Evolutionary conservation across 2,329 filamentous ascomycete species (phyloP).

Genomic region (Aspergillus nomiae): DNA sequence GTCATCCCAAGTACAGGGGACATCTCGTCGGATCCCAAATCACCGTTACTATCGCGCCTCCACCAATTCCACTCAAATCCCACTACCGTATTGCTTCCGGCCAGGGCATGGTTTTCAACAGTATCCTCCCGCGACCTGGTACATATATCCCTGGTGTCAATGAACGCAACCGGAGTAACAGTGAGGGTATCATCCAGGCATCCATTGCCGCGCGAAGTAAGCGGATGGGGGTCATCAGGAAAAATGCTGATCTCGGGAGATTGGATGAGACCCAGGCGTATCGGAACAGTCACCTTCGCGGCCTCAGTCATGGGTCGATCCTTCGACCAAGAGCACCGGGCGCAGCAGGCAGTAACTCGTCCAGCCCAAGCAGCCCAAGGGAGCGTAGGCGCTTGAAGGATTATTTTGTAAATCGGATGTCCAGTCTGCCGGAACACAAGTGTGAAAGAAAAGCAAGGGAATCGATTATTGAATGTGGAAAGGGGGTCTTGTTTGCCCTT

Average conservation of each 20-base stretch:
- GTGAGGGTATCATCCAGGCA: conserved; percentile 59
- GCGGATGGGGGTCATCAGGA: conserved; percentile 63
- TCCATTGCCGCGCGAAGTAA: conserved; percentile 52
- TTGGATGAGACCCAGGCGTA: conserved; percentile 55
- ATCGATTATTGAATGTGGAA: conserved; percentile 58
- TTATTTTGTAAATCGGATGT: conserved; percentile 54
- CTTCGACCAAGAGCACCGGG: conserved; percentile 41
- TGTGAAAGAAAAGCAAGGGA: conserved; percentile 49
- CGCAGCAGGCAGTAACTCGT: conserved; percentile 41
- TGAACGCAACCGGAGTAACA: conserved; percentile 61
- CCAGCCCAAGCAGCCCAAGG: conserved; percentile 47
- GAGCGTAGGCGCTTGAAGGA: conserved; percentile 45
- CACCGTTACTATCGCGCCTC: conserved; percentile 66
- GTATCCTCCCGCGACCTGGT: conserved; percentile 66
- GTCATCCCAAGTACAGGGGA: conserved; percentile 52
- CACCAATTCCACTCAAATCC: conserved; percentile 77
- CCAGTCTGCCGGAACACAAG: conserved; percentile 60
- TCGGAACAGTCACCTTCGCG: conserved; percentile 57
- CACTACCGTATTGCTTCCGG: conserved; percentile 67
- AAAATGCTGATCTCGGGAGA: conserved; percentile 56
- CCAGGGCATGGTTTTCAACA: conserved; percentile 38
- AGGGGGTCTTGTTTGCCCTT: conserved; percentile 57
- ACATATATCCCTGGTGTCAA: conserved; percentile 70
- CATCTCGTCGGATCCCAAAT: conserved; percentile 72
- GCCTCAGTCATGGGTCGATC: conserved; percentile 60